Percentiles rank a stretch among this genome's conserved stretches.
These are phyloP conservation scores for Microcyclospora tardicrescens DNA, from an alignment of 2,329 filamentous ascomycete genomes.

Conservation along the genomic window DNA sequence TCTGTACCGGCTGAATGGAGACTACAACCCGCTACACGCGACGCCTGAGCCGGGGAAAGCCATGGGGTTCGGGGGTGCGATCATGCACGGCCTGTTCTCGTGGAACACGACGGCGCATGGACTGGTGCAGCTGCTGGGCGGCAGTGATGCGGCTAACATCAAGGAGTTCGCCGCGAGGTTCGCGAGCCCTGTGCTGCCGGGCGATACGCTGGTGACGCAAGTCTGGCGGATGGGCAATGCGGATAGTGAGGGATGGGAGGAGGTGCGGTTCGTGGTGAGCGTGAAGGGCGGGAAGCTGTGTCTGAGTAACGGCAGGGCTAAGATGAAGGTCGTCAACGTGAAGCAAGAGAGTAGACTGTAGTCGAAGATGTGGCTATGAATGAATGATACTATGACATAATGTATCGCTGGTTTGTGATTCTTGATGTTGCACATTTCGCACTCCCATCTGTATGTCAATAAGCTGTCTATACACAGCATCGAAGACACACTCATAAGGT, in stretches of 20 bases:
- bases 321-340: conserved; percentile 52
- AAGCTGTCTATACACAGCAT: no score
- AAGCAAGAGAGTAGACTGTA: conserved; percentile 46
- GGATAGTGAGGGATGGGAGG: conserved; percentile 57
- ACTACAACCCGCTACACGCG: conserved; percentile 88
- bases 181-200: conserved; percentile 69
- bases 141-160: conserved; percentile 65
- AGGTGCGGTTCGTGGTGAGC: conserved; percentile 66
- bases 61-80: conserved; percentile 83
- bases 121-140: conserved; percentile 60
- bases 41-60: conserved; percentile 62
- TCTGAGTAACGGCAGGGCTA: conserved; percentile 71
- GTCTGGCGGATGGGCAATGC: conserved; percentile 65
- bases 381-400: background rate
- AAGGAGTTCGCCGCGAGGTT: conserved; percentile 84
- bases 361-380: no score
- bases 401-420: no score
- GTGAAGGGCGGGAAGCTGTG: conserved; percentile 73
- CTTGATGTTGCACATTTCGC: no score
- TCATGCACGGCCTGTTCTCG: conserved; percentile 79
- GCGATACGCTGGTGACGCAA: conserved; percentile 67
- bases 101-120: conserved; percentile 70
- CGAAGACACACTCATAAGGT: no score
- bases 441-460: no score
- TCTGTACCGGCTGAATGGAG: conserved; percentile 74